Base-by-base conservation (phyloP, 345 rosid genomes). In the Boechera stricta region DNA sequence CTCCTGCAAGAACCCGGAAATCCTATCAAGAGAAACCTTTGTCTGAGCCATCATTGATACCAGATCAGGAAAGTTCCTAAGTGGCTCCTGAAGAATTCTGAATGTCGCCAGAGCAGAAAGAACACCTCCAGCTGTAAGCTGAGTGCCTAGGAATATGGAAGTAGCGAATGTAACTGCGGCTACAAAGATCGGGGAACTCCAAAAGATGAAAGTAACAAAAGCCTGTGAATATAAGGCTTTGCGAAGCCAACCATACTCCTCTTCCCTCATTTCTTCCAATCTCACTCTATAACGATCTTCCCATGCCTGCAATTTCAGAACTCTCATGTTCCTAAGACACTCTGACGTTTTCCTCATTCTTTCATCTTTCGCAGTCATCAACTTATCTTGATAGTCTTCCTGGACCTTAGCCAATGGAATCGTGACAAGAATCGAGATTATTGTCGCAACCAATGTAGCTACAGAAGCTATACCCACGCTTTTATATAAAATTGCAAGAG, bases 131-230 rank as follows among this genome's bases (percentile, higher is more conserved):
- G 98, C 98, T 13, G 98, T 96, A 77, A 96, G 98, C 78, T 88
- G 87, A 78, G 67, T 78, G 66, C 98, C 98, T 85, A 96, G 79
- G 83, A 96, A 82, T 76, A 96, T 86, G 5, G 97, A 86, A 67
- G 99, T 93, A 57, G 87, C 99, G 72, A 93, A 96, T 48, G 99
- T 96, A 73, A 91, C 89, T 36, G 93, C 97, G 2, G 97, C 85
- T 72, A 96, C 99, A 86, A 96, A 96, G 86, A 96, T 96, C n/a
- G 99, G 99, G 63, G 99, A 96, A 78, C 99, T 93, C 99, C 99
- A 96, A 74, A 96, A 96, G 69, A 96, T 84, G 83, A 93, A 96
- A 12, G 99, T 96, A 64, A 96, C 85, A 73, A 90, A 96, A 69
- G 99, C 97, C 83, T 93, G 99, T n/a, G 98, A 96, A 80, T 93